phyloP scores from a whole-genome alignment of 78 protist species.

The Dictyostelium purpureum region DNA sequence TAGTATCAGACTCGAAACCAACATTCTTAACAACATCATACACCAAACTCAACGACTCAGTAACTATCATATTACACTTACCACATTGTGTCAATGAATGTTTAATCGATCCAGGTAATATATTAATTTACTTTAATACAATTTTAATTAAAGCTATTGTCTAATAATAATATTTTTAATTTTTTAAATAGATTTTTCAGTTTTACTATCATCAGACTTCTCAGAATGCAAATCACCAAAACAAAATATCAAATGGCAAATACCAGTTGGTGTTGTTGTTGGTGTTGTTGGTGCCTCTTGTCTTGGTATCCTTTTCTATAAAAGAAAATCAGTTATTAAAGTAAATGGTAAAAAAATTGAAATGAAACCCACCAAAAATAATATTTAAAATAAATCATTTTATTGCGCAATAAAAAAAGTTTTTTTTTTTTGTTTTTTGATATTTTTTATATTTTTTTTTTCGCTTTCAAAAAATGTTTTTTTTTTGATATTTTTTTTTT shows the following conservation, averaged over 20 bases:
- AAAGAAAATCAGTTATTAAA: too few relatives aligned
- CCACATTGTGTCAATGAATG: slow-evolving; percentile 1
- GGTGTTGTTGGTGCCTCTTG: neutral
- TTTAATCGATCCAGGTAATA: slow-evolving; percentile 27
- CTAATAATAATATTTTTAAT: neutral
- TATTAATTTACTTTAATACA: neutral
- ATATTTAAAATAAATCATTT: too few relatives aligned
- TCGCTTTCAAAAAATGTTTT: too few relatives aligned
- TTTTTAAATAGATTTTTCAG: neutral
- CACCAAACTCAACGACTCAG: neutral
- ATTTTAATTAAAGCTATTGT: neutral
- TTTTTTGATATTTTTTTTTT: too few relatives aligned
- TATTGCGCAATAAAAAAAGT: too few relatives aligned
- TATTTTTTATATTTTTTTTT: too few relatives aligned
- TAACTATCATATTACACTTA: neutral
- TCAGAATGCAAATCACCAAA: neutral
- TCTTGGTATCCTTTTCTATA: too few relatives aligned
- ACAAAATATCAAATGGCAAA: neutral
- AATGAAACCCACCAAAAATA: too few relatives aligned
- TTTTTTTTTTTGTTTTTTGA: too few relatives aligned
- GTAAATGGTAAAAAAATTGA: too few relatives aligned
- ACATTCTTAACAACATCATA: neutral
- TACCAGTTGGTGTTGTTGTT: neutral
- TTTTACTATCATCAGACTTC: neutral
- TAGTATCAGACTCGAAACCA: neutral